A percentile compares a stretch with the other conserved stretches of the same genome.
Evolutionary conservation across 331 rosid genomes (phyloP).

Genomic region (Arachis monticola): DNA sequence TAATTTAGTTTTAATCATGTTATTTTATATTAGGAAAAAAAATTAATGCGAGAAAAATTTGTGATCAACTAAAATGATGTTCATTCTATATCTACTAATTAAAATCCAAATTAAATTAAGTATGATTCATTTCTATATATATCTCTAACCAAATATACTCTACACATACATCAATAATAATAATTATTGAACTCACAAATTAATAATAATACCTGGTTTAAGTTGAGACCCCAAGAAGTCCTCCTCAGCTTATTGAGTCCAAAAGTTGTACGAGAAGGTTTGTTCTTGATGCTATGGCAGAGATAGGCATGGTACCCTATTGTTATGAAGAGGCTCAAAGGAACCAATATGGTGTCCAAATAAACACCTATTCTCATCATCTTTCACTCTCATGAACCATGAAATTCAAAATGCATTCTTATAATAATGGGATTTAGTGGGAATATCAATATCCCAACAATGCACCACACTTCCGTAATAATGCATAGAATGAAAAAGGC

Average conservation of each 20-base stretch:
- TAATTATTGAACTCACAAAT: conserved; percentile 1
- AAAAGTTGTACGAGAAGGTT: conserved; percentile 60
- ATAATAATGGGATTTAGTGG: background rate
- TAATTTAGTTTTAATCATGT: too few species aligned
- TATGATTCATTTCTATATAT: too few species aligned
- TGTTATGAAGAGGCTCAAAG: conserved; percentile 59
- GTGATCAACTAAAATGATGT: background rate
- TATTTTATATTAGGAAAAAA: too few species aligned
- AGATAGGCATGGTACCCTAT: conserved; percentile 74
- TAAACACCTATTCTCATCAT: conserved; percentile 57
- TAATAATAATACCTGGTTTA: conserved; percentile 63
- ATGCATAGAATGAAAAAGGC: too few species aligned
- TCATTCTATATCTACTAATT: background rate
- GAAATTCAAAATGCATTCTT: conserved; percentile 21
- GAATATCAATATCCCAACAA: background rate
- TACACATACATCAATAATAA: background rate
- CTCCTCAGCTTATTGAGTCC: conserved; percentile 59
- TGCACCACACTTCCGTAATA: background rate
- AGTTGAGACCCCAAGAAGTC: conserved; percentile 55
- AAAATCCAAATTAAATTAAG: too few species aligned
- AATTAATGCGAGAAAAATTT: too few species aligned
- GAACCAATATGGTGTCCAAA: conserved; percentile 63
- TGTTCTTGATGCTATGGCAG: conserved; percentile 61
- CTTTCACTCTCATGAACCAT: conserved; percentile 10
- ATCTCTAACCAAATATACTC: too few species aligned